Evolutionary conservation across 2,329 filamentous ascomycete genomes (phyloP).

Genomic region (Fusarium setosum): DNA sequence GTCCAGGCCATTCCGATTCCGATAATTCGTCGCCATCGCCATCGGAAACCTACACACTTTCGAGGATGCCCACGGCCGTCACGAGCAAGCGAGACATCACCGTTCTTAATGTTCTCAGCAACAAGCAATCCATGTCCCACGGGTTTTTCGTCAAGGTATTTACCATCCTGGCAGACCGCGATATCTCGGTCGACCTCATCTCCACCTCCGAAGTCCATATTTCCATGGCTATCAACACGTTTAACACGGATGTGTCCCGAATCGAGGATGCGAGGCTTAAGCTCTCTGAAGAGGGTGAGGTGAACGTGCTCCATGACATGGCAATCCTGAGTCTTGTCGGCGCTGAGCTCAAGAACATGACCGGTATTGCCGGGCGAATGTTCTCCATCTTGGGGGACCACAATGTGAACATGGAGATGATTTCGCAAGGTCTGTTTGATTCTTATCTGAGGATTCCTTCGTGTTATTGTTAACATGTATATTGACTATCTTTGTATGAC

Average conservation of each 20-base stretch:
- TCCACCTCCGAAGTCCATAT: conserved; percentile 97
- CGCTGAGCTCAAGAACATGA: conserved; percentile 97
- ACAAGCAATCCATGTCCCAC: conserved; percentile 95
- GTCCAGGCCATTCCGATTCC: conserved; percentile 69
- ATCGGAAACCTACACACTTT: conserved; percentile 75
- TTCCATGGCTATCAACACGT: conserved; percentile 92
- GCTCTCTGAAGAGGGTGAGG: conserved; percentile 84
- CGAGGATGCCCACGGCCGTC: conserved; percentile 87
- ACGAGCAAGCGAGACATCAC: conserved; percentile 98
- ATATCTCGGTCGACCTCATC: conserved; percentile 94
- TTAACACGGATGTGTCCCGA: conserved; percentile 75
- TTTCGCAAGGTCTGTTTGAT: conserved; percentile 82
- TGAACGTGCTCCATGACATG: conserved; percentile 92
- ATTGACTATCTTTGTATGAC: conserved; percentile 19
- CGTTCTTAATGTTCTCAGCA: conserved; percentile 97
- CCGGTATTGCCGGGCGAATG: conserved; percentile 92
- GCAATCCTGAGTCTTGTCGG: conserved; percentile 95
- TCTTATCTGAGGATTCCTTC: not conserved
- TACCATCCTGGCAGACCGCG: conserved; percentile 85
- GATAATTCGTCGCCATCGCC: conserved; percentile 60
- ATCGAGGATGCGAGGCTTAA: too few species aligned
- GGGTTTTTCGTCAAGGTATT: conserved; percentile 97
- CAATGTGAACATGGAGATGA: conserved; percentile 99
- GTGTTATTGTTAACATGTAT: too few species aligned
- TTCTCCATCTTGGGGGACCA: conserved; percentile 94